Percentiles rank a stretch among this genome's conserved stretches.
Evolutionary conservation across 139 green algal species (phyloP).

Genomic region (Chlamydomonas asymmetrica): DNA sequence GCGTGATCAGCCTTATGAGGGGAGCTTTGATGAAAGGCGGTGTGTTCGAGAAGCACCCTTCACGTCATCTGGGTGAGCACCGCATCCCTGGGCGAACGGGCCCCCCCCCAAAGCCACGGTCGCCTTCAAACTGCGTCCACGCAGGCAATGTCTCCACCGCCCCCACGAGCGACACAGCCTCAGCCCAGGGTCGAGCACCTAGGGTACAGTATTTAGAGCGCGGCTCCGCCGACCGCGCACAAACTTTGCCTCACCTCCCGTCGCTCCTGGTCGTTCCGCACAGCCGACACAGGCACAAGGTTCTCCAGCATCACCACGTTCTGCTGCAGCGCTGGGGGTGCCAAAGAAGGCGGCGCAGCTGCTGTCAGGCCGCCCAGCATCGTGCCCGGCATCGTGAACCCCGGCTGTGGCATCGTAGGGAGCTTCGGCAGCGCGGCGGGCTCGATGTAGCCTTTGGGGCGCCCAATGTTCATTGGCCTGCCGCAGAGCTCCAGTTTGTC

Average conservation of each 20-base stretch:
- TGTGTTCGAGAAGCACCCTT: too few species aligned
- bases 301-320: slow-evolving; percentile 71
- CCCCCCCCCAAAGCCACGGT: too few species aligned
- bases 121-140: too few species aligned
- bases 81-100: too few species aligned
- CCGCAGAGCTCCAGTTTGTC: slow-evolving; percentile 90
- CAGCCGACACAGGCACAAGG: slow-evolving; percentile 53
- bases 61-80: too few species aligned
- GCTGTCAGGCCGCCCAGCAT: not conserved
- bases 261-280: slow-evolving; percentile 47
- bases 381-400: not conserved
- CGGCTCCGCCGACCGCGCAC: too few species aligned
- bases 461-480: slow-evolving; percentile 81
- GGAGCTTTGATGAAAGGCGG: too few species aligned
- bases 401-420: not conserved
- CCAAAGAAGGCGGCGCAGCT: not conserved
- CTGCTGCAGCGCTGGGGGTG: not conserved
- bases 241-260: slow-evolving; percentile 52
- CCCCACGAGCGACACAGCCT: too few species aligned
- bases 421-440: slow-evolving; percentile 43
- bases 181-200: too few species aligned
- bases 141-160: too few species aligned
- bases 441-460: slow-evolving; percentile 88
- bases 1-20: too few species aligned
- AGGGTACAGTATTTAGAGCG: too few species aligned